These are phyloP conservation scores for Gentiana dahurica DNA, from an alignment of 257 asterid genomes.

Conservation along the genomic window DNA sequence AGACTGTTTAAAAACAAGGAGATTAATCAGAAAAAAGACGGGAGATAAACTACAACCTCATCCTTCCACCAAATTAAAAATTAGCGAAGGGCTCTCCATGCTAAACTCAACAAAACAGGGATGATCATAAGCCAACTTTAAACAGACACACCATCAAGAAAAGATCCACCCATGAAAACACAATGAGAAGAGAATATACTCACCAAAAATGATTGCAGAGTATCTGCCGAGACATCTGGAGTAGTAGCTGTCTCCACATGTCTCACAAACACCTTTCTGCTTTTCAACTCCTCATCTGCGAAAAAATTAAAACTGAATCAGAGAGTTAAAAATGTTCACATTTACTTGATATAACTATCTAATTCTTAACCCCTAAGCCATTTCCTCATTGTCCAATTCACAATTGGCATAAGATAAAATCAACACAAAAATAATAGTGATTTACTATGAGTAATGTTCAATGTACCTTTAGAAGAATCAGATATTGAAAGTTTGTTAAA, in stretches of 20 bases:
- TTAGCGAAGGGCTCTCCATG: not conserved
- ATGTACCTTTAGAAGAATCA: constrained; percentile 52
- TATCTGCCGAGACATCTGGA: constrained; percentile 50
- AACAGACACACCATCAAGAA: not conserved
- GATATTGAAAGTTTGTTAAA: constrained; percentile 58
- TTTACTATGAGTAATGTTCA: not conserved
- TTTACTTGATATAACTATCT: not conserved
- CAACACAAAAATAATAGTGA: not conserved
- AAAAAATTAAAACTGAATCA: constrained; percentile 12
- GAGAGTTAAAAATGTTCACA: not conserved
- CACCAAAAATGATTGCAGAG: constrained; percentile 65
- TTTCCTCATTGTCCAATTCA: not conserved
- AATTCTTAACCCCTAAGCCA: not conserved
- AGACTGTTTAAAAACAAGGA: constrained; percentile 38
- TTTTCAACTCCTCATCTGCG: constrained; percentile 47
- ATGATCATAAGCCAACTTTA: not conserved
- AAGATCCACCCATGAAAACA: constrained; percentile 1
- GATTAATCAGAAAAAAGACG: constrained; percentile 10
- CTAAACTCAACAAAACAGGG: not conserved
- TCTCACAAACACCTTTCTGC: constrained; percentile 61
- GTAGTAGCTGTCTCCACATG: constrained; percentile 70
- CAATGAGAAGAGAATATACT: constrained; percentile 17
- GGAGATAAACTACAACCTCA: too few relatives aligned
- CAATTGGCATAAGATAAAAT: not conserved
- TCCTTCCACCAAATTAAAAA: too few relatives aligned